Conservation (phyloP, 805 yeast genomes). For the Candida ovalis region DNA sequence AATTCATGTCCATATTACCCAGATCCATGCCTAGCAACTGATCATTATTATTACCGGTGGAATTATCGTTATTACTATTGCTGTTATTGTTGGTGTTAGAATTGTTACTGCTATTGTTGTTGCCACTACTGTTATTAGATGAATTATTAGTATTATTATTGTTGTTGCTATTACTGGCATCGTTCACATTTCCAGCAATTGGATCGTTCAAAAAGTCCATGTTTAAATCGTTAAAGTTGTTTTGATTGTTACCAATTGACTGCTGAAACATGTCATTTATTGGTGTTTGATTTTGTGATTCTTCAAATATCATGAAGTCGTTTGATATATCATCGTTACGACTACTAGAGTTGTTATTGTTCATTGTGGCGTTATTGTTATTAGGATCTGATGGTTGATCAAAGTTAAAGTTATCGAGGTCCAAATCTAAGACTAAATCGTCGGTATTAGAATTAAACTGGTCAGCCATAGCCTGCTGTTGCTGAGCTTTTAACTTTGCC, state of each 20-base stretch:
- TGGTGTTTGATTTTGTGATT: not conserved
- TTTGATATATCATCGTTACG: conserved; percentile 3
- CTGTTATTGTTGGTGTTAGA: not conserved
- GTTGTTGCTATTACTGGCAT: not conserved
- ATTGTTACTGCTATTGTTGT: not conserved
- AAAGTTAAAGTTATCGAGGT: conserved; percentile 26
- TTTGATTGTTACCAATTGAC: conserved; percentile 3
- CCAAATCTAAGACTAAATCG: conserved; percentile 27
- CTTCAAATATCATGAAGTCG: conserved; percentile 18
- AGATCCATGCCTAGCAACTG: not conserved
- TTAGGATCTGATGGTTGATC: conserved; percentile 10
- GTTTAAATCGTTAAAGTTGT: conserved; percentile 21
- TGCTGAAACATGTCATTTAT: conserved; percentile 4
- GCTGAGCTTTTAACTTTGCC: conserved; percentile 1
- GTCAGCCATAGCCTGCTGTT: not conserved
- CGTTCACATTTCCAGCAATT: not conserved
- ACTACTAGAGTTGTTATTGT: not conserved
- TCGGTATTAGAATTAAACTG: conserved; percentile 13
- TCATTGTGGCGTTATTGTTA: conserved; percentile 1
- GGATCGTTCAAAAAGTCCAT: conserved; percentile 21
- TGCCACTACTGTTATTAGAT: not conserved
- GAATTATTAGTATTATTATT: not conserved
- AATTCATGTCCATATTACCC: not conserved
- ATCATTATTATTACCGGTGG: not conserved
- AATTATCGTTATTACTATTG: not conserved